Evolutionary conservation across 2,329 filamentous ascomycete species (phyloP).

Genomic region (Fusarium mangiferae): DNA sequence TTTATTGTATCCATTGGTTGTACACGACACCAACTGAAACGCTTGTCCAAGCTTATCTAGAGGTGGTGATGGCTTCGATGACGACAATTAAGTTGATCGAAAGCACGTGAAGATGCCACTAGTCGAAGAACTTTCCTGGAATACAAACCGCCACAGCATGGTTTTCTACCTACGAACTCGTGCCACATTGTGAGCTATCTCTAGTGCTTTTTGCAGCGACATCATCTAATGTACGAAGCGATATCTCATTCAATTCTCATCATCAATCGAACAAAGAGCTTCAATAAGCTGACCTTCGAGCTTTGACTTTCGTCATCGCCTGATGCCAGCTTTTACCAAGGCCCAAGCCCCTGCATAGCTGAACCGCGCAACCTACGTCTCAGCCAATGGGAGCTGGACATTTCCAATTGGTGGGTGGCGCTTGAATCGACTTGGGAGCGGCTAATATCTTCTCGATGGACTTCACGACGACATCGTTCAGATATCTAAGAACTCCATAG

Average conservation of each 20-base stretch:
- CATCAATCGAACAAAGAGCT: constrained; percentile 3
- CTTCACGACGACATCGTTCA: too few species aligned
- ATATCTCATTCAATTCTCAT: not conserved
- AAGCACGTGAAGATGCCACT: constrained; percentile 17
- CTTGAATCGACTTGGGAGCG: not conserved
- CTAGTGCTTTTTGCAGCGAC: not conserved
- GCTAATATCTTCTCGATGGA: not conserved
- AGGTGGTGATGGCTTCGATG: constrained; percentile 40
- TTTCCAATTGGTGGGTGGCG: not conserved
- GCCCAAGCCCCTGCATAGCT: constrained; percentile 30
- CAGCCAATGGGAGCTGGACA: constrained; percentile 8
- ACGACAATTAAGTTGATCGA: constrained; percentile 26
- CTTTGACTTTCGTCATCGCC: constrained; percentile 33
- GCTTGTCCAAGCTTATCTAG: not conserved
- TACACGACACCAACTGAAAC: constrained; percentile 21
- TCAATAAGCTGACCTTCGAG: not conserved
- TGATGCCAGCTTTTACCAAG: constrained; percentile 13
- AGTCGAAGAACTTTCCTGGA: not conserved
- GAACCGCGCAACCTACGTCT: constrained; percentile 2
- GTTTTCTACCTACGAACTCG: not conserved
- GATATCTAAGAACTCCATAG: too few species aligned
- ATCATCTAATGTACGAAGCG: not conserved
- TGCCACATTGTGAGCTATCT: not conserved
- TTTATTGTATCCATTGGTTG: not conserved
- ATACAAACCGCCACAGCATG: too few species aligned